Evolutionary conservation across 805 yeast species (phyloP).

Genomic region (Starmerella lactis-condensi): DNA sequence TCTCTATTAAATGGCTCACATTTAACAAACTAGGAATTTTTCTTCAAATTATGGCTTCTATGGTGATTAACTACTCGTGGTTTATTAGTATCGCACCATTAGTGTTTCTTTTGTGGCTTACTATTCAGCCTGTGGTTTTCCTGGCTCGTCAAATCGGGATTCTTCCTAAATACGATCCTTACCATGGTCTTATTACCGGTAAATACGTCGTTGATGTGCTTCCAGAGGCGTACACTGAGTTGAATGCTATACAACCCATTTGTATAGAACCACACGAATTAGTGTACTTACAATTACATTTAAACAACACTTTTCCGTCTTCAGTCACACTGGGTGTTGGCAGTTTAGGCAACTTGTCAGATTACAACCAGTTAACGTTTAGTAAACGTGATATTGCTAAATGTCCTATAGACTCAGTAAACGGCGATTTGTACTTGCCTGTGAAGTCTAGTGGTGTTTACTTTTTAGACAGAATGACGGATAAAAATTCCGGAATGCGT

Average conservation of each 20-base stretch:
- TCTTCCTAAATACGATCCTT: not conserved
- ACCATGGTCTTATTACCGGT: slow-evolving; percentile 29
- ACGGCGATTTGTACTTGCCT: slow-evolving; percentile 35
- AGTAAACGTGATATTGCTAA: slow-evolving; percentile 38
- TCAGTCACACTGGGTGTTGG: slow-evolving; percentile 35
- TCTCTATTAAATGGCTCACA: slow-evolving; percentile 57
- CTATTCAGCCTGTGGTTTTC: slow-evolving; percentile 3
- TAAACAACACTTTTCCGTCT: slow-evolving; percentile 61
- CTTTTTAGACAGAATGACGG: slow-evolving; percentile 46
- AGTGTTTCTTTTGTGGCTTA: slow-evolving; percentile 8
- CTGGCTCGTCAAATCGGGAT: slow-evolving; percentile 1
- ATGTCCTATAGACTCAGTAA: slow-evolving; percentile 7
- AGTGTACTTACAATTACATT: slow-evolving; percentile 47
- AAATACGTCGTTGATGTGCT: slow-evolving; percentile 67
- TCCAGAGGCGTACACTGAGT: slow-evolving; percentile 72
- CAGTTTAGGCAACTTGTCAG: slow-evolving; percentile 3
- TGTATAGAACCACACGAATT: slow-evolving; percentile 14
- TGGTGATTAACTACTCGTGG: slow-evolving; percentile 27
- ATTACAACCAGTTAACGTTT: slow-evolving; percentile 27
- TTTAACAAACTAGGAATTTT: slow-evolving; percentile 42
- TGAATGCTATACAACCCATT: slow-evolving; percentile 8
- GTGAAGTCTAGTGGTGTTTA: slow-evolving; percentile 59
- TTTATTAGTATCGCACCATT: slow-evolving; percentile 31
- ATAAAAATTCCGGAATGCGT: slow-evolving; percentile 37
- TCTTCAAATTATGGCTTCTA: slow-evolving; percentile 30